phyloP scores from a whole-genome alignment of 2,329 filamentous ascomycete species.

The Penicillium brevicompactum region DNA sequence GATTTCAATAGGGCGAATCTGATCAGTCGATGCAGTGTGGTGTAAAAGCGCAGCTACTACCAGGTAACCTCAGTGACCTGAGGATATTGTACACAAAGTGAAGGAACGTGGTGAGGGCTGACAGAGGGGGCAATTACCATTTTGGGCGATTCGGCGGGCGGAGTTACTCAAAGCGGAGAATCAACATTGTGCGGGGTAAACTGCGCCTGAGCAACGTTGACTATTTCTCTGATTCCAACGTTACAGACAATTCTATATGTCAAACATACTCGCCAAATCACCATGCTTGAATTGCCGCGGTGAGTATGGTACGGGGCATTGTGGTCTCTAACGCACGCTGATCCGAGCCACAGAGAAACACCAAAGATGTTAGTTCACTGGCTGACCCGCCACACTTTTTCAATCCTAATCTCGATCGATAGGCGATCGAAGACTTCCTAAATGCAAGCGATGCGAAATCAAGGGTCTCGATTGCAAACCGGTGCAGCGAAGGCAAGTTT shows the following conservation, averaged over 20 bases:
- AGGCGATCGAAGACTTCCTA: slow-evolving; percentile 20
- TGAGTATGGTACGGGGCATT: not conserved
- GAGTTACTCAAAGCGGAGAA: no score
- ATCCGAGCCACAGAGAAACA: slow-evolving; percentile 4
- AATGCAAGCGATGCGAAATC: slow-evolving; percentile 17
- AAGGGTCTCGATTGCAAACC: slow-evolving; percentile 16
- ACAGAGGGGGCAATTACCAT: no score
- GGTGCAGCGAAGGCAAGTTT: slow-evolving; percentile 13
- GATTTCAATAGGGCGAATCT: no score
- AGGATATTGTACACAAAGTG: no score
- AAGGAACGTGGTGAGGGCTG: no score
- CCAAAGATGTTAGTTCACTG: slow-evolving; percentile 9
- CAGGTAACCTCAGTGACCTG: no score
- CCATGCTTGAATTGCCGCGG: slow-evolving; percentile 1
- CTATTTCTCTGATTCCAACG: no score
- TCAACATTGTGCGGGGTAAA: not conserved
- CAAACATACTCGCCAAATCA: not conserved
- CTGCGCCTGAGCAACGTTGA: not conserved
- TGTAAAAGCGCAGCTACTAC: no score
- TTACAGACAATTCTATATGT: not conserved
- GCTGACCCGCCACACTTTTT: not conserved
- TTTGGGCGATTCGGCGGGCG: no score
- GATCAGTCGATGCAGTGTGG: no score
- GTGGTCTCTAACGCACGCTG: not conserved
- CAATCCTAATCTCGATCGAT: not conserved